Evolutionary conservation across 1,284 basidiomycete genomes (phyloP).

Genomic region (Austroboletus niveus): DNA sequence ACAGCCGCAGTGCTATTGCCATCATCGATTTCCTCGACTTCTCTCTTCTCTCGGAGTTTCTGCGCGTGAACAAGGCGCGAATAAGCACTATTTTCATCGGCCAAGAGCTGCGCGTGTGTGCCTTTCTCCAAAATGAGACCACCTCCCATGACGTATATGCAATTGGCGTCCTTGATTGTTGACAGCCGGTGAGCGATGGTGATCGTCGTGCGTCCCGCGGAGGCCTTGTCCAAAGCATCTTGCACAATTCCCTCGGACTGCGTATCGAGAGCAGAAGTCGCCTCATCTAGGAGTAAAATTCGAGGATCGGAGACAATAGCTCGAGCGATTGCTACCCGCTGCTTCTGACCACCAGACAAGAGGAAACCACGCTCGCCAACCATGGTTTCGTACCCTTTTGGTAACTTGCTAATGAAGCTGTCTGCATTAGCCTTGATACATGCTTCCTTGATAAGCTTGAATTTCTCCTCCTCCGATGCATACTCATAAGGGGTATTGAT

Average conservation of each 20-base stretch:
- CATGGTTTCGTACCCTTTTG: slow-evolving; percentile 85
- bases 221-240: slow-evolving; percentile 91
- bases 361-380: slow-evolving; percentile 94
- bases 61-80: slow-evolving; percentile 78
- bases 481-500: slow-evolving; percentile 74
- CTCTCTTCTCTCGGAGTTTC: slow-evolving; percentile 57
- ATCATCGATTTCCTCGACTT: slow-evolving; percentile 13
- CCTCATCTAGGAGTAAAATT: slow-evolving; percentile 83
- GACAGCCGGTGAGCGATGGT: slow-evolving; percentile 77
- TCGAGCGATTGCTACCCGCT: slow-evolving; percentile 88
- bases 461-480: slow-evolving; percentile 73
- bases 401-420: slow-evolving; percentile 83
- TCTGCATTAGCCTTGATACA: slow-evolving; percentile 91
- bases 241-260: slow-evolving; percentile 92
- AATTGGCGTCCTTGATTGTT: slow-evolving; percentile 78
- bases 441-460: slow-evolving; percentile 80
- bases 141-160: slow-evolving; percentile 88
- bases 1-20: slow-evolving; percentile 35
- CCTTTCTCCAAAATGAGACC: slow-evolving; percentile 84
- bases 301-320: slow-evolving; percentile 91
- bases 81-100: slow-evolving; percentile 66
- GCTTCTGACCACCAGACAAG: slow-evolving; percentile 89
- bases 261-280: slow-evolving; percentile 89
- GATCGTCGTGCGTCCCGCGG: slow-evolving; percentile 78
- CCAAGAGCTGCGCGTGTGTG: slow-evolving; percentile 77